Evolutionary conservation across 164 flowering plant genomes (phyloP).

Genomic region (Chimonanthus salicifolius): DNA sequence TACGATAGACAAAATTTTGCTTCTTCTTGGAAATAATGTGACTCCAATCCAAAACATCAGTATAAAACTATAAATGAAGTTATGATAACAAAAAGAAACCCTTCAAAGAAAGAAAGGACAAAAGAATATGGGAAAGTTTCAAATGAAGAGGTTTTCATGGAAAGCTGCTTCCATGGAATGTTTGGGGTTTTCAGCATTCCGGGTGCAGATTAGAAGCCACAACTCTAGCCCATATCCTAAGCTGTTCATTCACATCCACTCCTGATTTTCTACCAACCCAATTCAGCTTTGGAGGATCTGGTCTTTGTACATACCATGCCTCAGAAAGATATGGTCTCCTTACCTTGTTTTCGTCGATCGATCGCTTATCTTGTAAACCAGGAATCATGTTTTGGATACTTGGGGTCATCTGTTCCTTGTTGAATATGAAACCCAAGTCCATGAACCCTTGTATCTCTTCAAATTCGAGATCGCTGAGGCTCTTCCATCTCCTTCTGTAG

Average conservation of each 20-base stretch:
- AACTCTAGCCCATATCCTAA: slow-evolving; percentile 80
- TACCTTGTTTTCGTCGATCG: slow-evolving; percentile 13
- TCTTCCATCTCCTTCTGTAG: slow-evolving; percentile 26
- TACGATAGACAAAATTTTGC: too few relatives aligned
- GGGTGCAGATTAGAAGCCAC: slow-evolving; percentile 60
- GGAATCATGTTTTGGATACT: slow-evolving; percentile 41
- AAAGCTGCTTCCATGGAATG: too few relatives aligned
- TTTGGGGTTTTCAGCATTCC: not conserved
- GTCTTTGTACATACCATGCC: slow-evolving; percentile 41
- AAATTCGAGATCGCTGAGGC: slow-evolving; percentile 40
- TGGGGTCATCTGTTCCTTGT: slow-evolving; percentile 34
- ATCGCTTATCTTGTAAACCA: slow-evolving; percentile 38
- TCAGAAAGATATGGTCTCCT: slow-evolving; percentile 56
- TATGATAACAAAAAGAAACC: too few relatives aligned
- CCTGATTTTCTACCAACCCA: slow-evolving; percentile 31
- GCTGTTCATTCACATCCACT: slow-evolving; percentile 61
- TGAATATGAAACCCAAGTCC: slow-evolving; percentile 53
- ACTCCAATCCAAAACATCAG: too few relatives aligned
- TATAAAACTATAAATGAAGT: too few relatives aligned
- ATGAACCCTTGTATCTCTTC: slow-evolving; percentile 59
- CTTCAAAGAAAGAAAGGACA: too few relatives aligned
- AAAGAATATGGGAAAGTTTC: too few relatives aligned
- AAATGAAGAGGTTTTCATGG: too few relatives aligned
- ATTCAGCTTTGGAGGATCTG: slow-evolving; percentile 32
- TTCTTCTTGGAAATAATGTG: too few relatives aligned